These are phyloP conservation scores for Tillandsia fasciculata DNA, from an alignment of 176 grass and related monocot species.

Conservation along the genomic window DNA sequence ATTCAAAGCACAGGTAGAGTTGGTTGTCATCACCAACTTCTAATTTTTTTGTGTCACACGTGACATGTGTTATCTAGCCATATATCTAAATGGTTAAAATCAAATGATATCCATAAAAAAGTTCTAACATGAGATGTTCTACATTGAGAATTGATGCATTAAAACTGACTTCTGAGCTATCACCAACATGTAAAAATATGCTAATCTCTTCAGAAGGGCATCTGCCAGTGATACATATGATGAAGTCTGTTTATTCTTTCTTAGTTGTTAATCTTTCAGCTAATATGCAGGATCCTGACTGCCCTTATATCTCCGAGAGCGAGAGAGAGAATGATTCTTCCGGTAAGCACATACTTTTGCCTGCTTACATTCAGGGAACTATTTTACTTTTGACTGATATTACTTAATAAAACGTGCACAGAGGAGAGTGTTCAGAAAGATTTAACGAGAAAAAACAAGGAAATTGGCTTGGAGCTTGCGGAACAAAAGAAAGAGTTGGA, in stretches of 20 bases:
- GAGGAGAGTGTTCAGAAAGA: slow-evolving; percentile 29
- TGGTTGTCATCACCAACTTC: too few relatives aligned
- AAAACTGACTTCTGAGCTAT: too few relatives aligned
- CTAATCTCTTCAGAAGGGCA: too few relatives aligned
- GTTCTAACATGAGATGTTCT: too few relatives aligned
- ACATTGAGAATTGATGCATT: too few relatives aligned
- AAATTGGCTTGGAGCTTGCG: slow-evolving; percentile 40
- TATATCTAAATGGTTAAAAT: too few relatives aligned
- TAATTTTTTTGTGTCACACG: too few relatives aligned
- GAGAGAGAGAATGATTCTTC: slow-evolving; percentile 31
- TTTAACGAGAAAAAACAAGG: slow-evolving; percentile 40
- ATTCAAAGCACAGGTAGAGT: not conserved
- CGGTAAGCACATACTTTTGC: slow-evolving; percentile 34
- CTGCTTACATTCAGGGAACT: not conserved
- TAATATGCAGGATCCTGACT: slow-evolving; percentile 57
- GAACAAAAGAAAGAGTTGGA: slow-evolving; percentile 66
- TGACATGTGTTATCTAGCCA: too few relatives aligned
- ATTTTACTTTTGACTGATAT: not conserved
- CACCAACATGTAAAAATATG: too few relatives aligned
- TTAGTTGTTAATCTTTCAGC: slow-evolving; percentile 7
- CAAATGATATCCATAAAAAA: too few relatives aligned
- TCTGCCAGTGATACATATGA: not conserved
- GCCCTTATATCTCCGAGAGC: slow-evolving; percentile 62
- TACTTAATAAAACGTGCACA: slow-evolving; percentile 12
- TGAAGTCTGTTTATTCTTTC: not conserved